Conservation (phyloP, 2,329 filamentous ascomycete genomes). For the Neoascochyta sp. region DNA sequence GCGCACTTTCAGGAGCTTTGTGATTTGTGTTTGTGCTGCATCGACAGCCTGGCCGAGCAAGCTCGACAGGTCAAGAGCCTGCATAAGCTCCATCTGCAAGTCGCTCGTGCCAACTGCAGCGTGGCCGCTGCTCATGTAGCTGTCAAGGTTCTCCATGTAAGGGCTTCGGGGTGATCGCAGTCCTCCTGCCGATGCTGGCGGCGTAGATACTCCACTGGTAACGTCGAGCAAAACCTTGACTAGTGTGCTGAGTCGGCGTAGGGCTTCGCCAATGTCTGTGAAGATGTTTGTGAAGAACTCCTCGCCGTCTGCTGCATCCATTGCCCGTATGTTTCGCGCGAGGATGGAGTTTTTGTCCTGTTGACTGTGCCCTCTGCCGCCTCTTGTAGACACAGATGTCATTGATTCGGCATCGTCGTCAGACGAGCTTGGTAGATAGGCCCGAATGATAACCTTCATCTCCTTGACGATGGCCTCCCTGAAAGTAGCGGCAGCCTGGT, state of each 20-base stretch:
- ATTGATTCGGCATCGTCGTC: slow-evolving; percentile 92
- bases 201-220: slow-evolving; percentile 66
- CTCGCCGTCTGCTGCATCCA: slow-evolving; percentile 83
- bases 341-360: slow-evolving; percentile 88
- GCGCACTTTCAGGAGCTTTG: slow-evolving; percentile 73
- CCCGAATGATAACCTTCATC: slow-evolving; percentile 78
- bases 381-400: slow-evolving; percentile 76
- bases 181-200: slow-evolving; percentile 37
- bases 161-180: slow-evolving; percentile 48
- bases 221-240: slow-evolving; percentile 94
- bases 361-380: slow-evolving; percentile 62
- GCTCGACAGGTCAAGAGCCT: slow-evolving; percentile 72
- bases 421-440: slow-evolving; percentile 82
- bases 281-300: slow-evolving; percentile 79
- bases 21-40: slow-evolving; percentile 67
- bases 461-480: slow-evolving; percentile 81
- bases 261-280: slow-evolving; percentile 78
- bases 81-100: slow-evolving; percentile 69
- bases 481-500: slow-evolving; percentile 76
- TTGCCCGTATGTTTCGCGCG: slow-evolving; percentile 78
- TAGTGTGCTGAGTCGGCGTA: slow-evolving; percentile 81
- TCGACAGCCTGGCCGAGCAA: slow-evolving; percentile 77
- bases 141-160: slow-evolving; percentile 42
- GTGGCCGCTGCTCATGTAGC: slow-evolving; percentile 28
- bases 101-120: slow-evolving; percentile 19